phyloP scores from a whole-genome alignment of 495 filamentous ascomycete genomes.

The Lophiostoma macrostomum region DNA sequence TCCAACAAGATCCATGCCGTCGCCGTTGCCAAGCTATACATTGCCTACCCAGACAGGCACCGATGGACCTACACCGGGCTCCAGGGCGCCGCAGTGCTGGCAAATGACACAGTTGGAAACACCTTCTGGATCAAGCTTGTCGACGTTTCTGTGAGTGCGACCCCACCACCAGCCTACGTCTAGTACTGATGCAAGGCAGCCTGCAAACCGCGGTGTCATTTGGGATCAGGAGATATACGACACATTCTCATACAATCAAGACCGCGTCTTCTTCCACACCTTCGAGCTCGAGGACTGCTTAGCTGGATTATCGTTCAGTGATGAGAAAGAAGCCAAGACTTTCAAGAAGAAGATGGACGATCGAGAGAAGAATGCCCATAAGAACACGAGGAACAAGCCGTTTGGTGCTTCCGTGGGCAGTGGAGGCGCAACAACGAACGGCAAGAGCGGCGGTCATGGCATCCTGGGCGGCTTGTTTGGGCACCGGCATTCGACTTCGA shows the following conservation, averaged over 20 bases:
- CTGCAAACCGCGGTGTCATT: slow-evolving; percentile 79
- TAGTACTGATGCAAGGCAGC: slow-evolving; percentile 46
- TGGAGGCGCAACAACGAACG: slow-evolving; percentile 40
- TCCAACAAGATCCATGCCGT: slow-evolving; percentile 94
- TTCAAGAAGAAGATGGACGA: slow-evolving; percentile 96
- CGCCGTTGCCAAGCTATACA: slow-evolving; percentile 89
- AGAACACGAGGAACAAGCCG: slow-evolving; percentile 71
- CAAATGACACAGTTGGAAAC: slow-evolving; percentile 89
- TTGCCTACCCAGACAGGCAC: slow-evolving; percentile 80
- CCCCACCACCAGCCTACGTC: neutral
- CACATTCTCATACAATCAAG: slow-evolving; percentile 88
- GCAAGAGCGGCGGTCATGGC: slow-evolving; percentile 28
- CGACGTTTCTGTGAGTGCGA: slow-evolving; percentile 77
- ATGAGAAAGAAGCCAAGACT: slow-evolving; percentile 93
- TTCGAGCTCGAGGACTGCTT: slow-evolving; percentile 92
- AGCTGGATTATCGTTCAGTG: slow-evolving; percentile 84
- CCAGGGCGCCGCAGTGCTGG: slow-evolving; percentile 88
- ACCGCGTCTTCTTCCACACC: slow-evolving; percentile 93
- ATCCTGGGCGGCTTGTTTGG: slow-evolving; percentile 51
- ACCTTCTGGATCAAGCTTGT: slow-evolving; percentile 98
- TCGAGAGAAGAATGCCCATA: slow-evolving; percentile 87
- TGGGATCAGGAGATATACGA: slow-evolving; percentile 99
- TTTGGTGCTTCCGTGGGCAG: slow-evolving; percentile 52
- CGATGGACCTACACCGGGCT: slow-evolving; percentile 94
- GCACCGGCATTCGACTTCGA: slow-evolving; percentile 63